Evolutionary conservation across 1,284 basidiomycete genomes (phyloP).

Genomic region (Pascua guehoae): DNA sequence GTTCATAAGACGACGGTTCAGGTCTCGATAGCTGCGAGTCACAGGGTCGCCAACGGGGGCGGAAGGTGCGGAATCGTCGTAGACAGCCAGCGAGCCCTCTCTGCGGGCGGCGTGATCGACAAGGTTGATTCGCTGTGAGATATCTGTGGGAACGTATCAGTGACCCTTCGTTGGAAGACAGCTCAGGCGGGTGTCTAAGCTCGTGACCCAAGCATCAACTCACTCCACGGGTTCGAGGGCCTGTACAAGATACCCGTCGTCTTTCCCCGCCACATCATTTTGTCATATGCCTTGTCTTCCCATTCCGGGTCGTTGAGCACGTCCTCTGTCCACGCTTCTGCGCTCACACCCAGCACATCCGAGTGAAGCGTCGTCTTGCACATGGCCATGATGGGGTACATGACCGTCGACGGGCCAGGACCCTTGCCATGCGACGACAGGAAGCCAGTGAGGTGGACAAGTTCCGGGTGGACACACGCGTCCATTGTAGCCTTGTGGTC

Average conservation of each 20-base stretch:
- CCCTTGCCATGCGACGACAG: conserved; percentile 55
- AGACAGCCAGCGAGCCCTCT: conserved; percentile 49
- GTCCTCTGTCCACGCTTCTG: conserved; percentile 45
- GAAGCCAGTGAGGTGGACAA: conserved; percentile 58
- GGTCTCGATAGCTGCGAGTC: conserved; percentile 21
- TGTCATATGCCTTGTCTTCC: conserved; percentile 58
- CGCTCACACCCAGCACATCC: conserved; percentile 61
- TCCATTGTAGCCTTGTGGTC: conserved; percentile 56
- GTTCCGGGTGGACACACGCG: conserved; percentile 58
- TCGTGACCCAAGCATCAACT: conserved; percentile 8
- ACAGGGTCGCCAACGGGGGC: conserved; percentile 52
- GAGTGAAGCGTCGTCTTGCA: conserved; percentile 58
- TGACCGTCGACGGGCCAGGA: conserved; percentile 52
- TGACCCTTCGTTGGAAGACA: neutral
- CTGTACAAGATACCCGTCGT: conserved; percentile 62
- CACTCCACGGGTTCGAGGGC: conserved; percentile 53
- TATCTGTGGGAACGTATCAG: conserved; percentile 21
- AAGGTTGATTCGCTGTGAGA: conserved; percentile 54
- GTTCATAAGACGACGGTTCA: conserved; percentile 54
- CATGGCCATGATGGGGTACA: conserved; percentile 58
- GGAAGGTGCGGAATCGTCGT: conserved; percentile 24
- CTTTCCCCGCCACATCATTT: conserved; percentile 63
- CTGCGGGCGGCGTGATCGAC: conserved; percentile 42
- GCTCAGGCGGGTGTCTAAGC: no score
- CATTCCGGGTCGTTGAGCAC: conserved; percentile 56